Conservation (phyloP, 495 filamentous ascomycete genomes). For the Antarctomyces pellizariae region DNA sequence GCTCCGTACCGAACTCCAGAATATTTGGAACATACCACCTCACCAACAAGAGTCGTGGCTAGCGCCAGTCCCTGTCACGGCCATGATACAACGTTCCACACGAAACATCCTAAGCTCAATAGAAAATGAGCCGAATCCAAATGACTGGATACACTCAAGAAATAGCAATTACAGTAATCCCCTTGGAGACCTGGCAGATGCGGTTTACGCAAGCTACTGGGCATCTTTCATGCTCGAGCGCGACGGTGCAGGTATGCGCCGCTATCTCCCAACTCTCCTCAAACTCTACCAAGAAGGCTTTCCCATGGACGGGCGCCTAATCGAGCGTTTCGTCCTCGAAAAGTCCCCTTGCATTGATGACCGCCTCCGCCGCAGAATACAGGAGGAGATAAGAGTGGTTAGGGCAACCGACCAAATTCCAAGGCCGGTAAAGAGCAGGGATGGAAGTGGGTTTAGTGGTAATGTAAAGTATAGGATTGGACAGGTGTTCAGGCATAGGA, state of each 20-base stretch:
- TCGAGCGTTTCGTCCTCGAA: slow-evolving; percentile 14
- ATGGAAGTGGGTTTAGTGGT: too few relatives aligned
- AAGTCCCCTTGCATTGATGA: slow-evolving; percentile 10
- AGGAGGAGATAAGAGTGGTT: slow-evolving; percentile 30
- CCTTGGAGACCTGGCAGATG: slow-evolving; percentile 32
- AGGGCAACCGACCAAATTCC: slow-evolving; percentile 33
- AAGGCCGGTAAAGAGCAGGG: slow-evolving; percentile 25
- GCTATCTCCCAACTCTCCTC: slow-evolving; percentile 8
- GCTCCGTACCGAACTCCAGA: slow-evolving; percentile 25
- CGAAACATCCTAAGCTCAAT: neutral
- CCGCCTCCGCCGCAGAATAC: slow-evolving; percentile 9
- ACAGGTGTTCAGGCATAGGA: slow-evolving; percentile 60
- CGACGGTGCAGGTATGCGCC: too few relatives aligned
- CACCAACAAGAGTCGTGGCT: slow-evolving; percentile 15
- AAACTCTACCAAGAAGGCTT: too few relatives aligned
- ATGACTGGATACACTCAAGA: slow-evolving; percentile 2
- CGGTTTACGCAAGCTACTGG: slow-evolving; percentile 62
- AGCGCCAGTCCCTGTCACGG: slow-evolving; percentile 6
- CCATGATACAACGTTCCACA: neutral
- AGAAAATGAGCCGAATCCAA: neutral
- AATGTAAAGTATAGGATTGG: slow-evolving; percentile 52
- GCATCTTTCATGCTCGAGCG: slow-evolving; percentile 36
- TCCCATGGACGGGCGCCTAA: slow-evolving; percentile 13
- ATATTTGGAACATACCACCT: slow-evolving; percentile 14
- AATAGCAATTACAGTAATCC: slow-evolving; percentile 16